phyloP scores from a whole-genome alignment of 306 rosid species.

The Lablab purpureus region DNA sequence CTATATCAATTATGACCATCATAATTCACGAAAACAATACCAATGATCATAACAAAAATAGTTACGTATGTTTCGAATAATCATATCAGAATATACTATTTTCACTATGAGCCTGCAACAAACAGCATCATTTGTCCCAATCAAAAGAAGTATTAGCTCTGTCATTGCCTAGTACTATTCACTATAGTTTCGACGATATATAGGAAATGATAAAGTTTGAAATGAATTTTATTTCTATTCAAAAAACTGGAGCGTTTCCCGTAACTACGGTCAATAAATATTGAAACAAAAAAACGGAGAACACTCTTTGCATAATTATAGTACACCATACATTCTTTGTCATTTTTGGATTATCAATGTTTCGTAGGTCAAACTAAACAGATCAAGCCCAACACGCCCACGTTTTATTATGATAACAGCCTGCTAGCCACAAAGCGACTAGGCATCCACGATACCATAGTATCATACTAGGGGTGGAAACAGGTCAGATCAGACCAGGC shows the following conservation, averaged over 20 bases:
- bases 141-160: not conserved
- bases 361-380: not conserved
- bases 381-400: not conserved
- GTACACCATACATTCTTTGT: not conserved
- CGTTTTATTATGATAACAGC: slow-evolving; percentile 31
- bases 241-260: not conserved
- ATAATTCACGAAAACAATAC: not conserved
- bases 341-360: not conserved
- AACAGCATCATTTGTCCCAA: not conserved
- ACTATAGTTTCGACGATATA: not conserved
- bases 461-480: not conserved
- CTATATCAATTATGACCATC: not conserved
- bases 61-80: not conserved
- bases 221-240: not conserved
- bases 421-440: slow-evolving; percentile 12
- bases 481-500: no score
- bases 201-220: not conserved
- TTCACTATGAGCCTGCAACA: not conserved
- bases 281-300: not conserved
- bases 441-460: slow-evolving; percentile 15
- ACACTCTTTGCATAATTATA: not conserved
- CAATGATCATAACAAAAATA: not conserved
- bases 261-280: not conserved
- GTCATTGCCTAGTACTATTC: not conserved
- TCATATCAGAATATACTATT: not conserved